Evolutionary conservation across 805 yeast species (phyloP).

Genomic region (Candida vartiovaarae): DNA sequence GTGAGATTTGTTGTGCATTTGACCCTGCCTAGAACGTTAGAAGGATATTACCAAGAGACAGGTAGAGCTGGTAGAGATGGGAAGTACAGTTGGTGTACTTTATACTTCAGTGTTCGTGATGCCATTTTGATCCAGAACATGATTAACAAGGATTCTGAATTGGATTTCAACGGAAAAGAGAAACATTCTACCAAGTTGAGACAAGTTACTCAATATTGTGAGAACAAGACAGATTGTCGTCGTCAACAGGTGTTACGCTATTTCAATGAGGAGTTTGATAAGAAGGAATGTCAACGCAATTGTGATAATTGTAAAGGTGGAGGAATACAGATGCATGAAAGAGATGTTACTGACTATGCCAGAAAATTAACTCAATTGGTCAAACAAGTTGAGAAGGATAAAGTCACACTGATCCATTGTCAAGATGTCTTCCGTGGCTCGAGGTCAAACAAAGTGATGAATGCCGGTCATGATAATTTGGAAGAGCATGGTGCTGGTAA

Average conservation of each 20-base stretch:
- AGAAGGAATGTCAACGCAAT: conserved; percentile 53
- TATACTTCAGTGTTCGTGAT: conserved; percentile 77
- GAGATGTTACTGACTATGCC: conserved; percentile 67
- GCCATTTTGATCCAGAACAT: conserved; percentile 68
- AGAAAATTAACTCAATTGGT: conserved; percentile 54
- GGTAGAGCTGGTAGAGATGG: conserved; percentile 99
- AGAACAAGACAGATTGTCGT: conserved; percentile 84
- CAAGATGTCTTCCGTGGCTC: conserved; percentile 82
- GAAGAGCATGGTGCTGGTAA: conserved; percentile 70
- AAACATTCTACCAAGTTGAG: conserved; percentile 70
- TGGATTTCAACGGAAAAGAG: conserved; percentile 58
- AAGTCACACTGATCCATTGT: conserved; percentile 72
- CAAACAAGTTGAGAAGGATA: conserved; percentile 41
- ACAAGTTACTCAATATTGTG: conserved; percentile 88
- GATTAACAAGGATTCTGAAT: conserved; percentile 69
- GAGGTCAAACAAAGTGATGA: conserved; percentile 49
- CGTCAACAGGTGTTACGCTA: conserved; percentile 83
- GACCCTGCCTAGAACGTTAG: conserved; percentile 82
- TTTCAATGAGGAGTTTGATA: conserved; percentile 77
- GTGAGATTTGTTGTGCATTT: conserved; percentile 88
- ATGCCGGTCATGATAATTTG: conserved; percentile 52
- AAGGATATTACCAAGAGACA: conserved; percentile 96
- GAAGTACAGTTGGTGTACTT: conserved; percentile 65
- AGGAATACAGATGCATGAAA: conserved; percentile 36
- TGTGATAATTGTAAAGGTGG: conserved; percentile 81